Evolutionary conservation across 1,284 basidiomycete genomes (phyloP).

Genomic region (Apiotrichum sp.): DNA sequence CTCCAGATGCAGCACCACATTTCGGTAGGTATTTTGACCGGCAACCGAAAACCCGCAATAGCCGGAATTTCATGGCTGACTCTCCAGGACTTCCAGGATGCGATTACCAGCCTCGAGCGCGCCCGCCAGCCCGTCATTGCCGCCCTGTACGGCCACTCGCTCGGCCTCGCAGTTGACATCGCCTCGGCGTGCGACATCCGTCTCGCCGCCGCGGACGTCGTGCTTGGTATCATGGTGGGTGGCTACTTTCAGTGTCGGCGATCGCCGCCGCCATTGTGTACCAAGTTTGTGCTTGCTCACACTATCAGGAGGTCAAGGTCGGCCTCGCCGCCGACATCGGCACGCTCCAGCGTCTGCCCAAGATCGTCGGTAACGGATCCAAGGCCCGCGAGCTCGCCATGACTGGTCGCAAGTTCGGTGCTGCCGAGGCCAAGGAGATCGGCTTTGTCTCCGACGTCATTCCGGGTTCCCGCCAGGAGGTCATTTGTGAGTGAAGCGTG

Average conservation of each 20-base stretch:
- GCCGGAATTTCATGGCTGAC: background rate
- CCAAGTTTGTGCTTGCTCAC: background rate
- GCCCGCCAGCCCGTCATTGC: constrained; percentile 77
- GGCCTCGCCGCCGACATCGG: constrained; percentile 88
- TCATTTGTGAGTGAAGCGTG: constrained; percentile 37
- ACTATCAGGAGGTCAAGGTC: constrained; percentile 72
- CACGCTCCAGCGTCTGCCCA: constrained; percentile 76
- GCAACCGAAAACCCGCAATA: background rate
- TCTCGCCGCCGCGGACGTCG: constrained; percentile 58
- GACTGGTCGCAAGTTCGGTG: constrained; percentile 66
- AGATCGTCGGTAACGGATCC: constrained; percentile 71
- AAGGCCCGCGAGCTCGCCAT: constrained; percentile 73
- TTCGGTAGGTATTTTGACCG: constrained; percentile 37
- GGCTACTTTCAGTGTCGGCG: background rate
- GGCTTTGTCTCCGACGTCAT: constrained; percentile 75
- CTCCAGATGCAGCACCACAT: constrained; percentile 53
- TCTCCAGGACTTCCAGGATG: constrained; percentile 58
- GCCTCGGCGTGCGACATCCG: constrained; percentile 75
- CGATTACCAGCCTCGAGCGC: constrained; percentile 63
- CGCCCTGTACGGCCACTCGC: constrained; percentile 68
- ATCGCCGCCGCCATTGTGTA: background rate
- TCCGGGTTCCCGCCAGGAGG: constrained; percentile 57
- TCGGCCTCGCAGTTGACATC: constrained; percentile 70
- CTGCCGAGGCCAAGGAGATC: constrained; percentile 62
- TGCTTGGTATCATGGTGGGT: constrained; percentile 70